Evolutionary conservation across 345 rosid species (phyloP).

Genomic region (Microcos paniculata): DNA sequence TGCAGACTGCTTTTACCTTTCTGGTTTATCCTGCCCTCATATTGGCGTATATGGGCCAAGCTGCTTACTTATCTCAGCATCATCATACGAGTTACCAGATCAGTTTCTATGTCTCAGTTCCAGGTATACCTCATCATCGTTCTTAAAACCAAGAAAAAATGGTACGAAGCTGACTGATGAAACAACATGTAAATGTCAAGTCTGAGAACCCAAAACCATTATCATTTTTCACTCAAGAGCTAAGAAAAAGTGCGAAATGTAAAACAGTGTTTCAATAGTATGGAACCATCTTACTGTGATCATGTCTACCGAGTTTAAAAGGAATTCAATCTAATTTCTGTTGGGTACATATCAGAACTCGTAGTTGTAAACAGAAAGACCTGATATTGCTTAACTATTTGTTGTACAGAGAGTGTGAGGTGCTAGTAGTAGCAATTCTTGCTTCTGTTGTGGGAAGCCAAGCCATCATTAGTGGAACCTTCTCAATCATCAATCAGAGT

Average conservation of each 20-base stretch:
- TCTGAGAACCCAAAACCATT: not conserved
- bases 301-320: not conserved
- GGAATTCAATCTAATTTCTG: not conserved
- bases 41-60: slow-evolving; percentile 99
- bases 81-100: slow-evolving; percentile 60
- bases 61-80: slow-evolving; percentile 92
- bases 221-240: not conserved
- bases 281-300: not conserved
- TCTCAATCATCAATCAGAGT: slow-evolving; percentile 98
- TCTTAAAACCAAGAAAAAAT: not conserved
- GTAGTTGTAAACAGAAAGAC: too few species aligned
- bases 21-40: slow-evolving; percentile 97
- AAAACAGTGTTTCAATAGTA: not conserved
- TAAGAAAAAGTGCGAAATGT: not conserved
- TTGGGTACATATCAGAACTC: too few species aligned
- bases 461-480: slow-evolving; percentile 97
- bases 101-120: slow-evolving; percentile 90
- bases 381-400: slow-evolving; percentile 21
- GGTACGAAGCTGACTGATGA: slow-evolving; percentile 5
- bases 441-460: slow-evolving; percentile 99
- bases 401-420: slow-evolving; percentile 60
- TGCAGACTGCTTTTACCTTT: slow-evolving; percentile 92
- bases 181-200: not conserved
- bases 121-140: slow-evolving; percentile 47
- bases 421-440: slow-evolving; percentile 78